phyloP scores from a whole-genome alignment of 2,329 filamentous ascomycete genomes.

The Blastomyces gilchristii region DNA sequence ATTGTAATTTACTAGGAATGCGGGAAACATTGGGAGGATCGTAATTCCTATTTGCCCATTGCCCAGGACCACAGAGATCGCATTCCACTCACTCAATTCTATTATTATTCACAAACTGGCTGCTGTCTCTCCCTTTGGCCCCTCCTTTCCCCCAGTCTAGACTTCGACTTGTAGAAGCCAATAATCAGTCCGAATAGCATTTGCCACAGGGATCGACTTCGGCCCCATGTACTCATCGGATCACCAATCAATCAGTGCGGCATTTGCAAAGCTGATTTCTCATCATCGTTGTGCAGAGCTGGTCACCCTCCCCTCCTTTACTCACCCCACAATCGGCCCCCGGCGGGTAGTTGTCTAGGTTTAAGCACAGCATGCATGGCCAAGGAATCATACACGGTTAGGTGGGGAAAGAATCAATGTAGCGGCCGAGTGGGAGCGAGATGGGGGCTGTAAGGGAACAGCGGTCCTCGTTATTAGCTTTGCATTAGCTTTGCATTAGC shows the following conservation, averaged over 20 bases:
- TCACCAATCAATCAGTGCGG: neutral
- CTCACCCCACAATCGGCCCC: neutral
- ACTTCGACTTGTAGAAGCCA: neutral
- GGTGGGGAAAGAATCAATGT: neutral
- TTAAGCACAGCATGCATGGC: neutral
- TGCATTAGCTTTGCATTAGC: neutral
- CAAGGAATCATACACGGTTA: neutral
- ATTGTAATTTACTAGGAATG: neutral
- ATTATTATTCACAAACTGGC: neutral
- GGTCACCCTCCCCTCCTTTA: neutral
- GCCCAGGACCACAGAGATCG: neutral
- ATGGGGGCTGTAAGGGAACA: neutral
- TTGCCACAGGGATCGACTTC: neutral
- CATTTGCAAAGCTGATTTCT: neutral
- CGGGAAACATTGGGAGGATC: neutral
- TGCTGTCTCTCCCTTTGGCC: neutral
- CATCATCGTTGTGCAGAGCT: neutral
- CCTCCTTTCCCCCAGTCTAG: neutral
- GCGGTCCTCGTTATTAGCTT: neutral
- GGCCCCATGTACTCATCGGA: neutral
- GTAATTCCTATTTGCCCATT: neutral
- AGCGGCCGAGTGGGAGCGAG: neutral
- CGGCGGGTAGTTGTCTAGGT: neutral
- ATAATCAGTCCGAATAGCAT: neutral
- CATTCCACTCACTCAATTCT: neutral